These are phyloP conservation scores for Apiospora rasikravindrae DNA, from an alignment of 2,329 filamentous ascomycete genomes.

Conservation along the genomic window DNA sequence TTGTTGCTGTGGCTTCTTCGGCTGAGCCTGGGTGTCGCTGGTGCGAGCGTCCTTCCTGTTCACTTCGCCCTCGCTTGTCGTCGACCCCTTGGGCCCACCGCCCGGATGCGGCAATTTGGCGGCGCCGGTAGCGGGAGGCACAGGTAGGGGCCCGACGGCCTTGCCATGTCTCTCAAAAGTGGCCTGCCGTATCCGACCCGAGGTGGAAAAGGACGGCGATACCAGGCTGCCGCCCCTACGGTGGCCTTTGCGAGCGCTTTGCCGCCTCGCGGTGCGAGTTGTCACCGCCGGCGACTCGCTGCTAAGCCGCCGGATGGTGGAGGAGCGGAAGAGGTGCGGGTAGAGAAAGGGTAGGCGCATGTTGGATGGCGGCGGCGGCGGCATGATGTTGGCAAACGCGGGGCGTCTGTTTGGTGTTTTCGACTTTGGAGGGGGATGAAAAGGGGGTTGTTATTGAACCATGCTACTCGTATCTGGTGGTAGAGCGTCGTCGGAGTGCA, in stretches of 20 bases:
- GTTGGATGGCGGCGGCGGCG: not conserved
- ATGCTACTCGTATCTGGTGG: not conserved
- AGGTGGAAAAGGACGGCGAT: conserved; percentile 42
- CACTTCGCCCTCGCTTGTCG: conserved; percentile 25
- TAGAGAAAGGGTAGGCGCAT: conserved; percentile 70
- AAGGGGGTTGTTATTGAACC: not conserved
- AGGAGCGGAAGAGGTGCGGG: conserved; percentile 66
- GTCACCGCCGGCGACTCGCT: conserved; percentile 31
- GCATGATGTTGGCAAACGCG: conserved; percentile 2
- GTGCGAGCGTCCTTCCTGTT: conserved; percentile 24
- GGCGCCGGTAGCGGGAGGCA: conserved; percentile 34
- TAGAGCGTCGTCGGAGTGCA: not conserved
- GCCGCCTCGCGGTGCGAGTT: conserved; percentile 46
- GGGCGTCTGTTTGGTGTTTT: not conserved
- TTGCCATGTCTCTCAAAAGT: conserved; percentile 64
- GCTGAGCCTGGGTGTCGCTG: conserved; percentile 6
- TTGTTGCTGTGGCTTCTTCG: conserved; percentile 20
- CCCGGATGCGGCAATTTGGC: conserved; percentile 31
- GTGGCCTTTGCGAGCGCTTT: conserved; percentile 35
- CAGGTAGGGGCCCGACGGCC: conserved; percentile 59
- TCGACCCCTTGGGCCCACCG: conserved; percentile 14
- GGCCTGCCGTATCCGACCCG: conserved; percentile 45
- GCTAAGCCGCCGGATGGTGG: conserved; percentile 53
- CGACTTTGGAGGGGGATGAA: not conserved
- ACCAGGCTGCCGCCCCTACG: conserved; percentile 23